Conservation (phyloP, 2,329 filamentous ascomycete species). For the Colletotrichum higginsianum region DNA sequence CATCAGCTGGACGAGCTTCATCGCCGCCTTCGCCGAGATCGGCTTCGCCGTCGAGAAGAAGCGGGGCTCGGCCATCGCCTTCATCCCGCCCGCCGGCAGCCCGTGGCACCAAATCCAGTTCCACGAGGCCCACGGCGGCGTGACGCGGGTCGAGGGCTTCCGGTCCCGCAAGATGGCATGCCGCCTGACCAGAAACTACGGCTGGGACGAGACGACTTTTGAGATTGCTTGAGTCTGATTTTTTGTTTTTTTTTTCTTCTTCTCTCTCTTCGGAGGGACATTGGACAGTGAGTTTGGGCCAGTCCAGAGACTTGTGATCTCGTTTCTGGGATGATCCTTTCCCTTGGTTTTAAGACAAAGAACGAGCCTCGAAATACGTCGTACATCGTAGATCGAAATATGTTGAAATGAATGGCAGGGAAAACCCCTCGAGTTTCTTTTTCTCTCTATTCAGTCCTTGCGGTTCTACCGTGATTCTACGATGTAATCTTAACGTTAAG, state of each 20-base stretch:
- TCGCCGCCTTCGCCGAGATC: slow-evolving; percentile 58
- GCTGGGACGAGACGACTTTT: slow-evolving; percentile 55
- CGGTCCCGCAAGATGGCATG: slow-evolving; percentile 47
- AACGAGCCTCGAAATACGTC: too few relatives aligned
- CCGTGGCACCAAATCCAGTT: slow-evolving; percentile 49
- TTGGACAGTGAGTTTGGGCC: too few relatives aligned
- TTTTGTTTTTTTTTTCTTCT: neutral
- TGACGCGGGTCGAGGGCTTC: slow-evolving; percentile 55
- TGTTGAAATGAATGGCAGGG: too few relatives aligned
- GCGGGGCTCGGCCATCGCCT: slow-evolving; percentile 60
- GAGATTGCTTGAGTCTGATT: slow-evolving; percentile 14
- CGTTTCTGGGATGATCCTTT: too few relatives aligned
- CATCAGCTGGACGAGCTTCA: slow-evolving; percentile 56
- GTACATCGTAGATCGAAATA: too few relatives aligned
- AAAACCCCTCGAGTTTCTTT: too few relatives aligned
- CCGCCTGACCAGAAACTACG: slow-evolving; percentile 53
- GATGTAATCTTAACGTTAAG: too few relatives aligned
- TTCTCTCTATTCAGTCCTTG: too few relatives aligned
- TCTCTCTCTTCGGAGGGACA: neutral
- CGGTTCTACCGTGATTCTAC: too few relatives aligned
- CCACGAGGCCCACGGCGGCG: slow-evolving; percentile 56
- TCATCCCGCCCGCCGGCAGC: slow-evolving; percentile 49
- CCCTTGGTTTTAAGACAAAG: too few relatives aligned
- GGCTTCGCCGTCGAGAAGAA: slow-evolving; percentile 59
- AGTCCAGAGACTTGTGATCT: too few relatives aligned